phyloP scores from a whole-genome alignment of 495 filamentous ascomycete genomes.

The Physcia stellaris region DNA sequence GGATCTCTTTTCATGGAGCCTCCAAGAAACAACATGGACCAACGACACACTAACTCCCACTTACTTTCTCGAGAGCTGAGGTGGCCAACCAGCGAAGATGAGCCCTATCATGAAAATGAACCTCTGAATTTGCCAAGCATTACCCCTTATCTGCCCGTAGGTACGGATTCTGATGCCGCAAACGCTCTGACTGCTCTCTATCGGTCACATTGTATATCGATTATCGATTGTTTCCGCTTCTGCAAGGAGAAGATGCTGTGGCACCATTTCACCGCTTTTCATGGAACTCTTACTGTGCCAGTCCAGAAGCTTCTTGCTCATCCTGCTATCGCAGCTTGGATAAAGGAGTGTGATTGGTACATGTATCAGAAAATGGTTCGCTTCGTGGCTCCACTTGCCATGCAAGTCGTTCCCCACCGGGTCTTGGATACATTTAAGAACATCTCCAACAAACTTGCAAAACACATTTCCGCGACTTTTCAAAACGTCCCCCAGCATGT shows the following conservation, averaged over 20 bases:
- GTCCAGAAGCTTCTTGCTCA: slow-evolving; percentile 89
- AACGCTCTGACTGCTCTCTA: slow-evolving; percentile 75
- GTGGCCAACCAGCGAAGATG: slow-evolving; percentile 42
- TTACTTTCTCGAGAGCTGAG: slow-evolving; percentile 55
- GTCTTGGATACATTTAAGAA: slow-evolving; percentile 73
- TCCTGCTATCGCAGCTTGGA: slow-evolving; percentile 75
- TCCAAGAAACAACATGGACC: slow-evolving; percentile 6
- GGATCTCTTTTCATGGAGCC: slow-evolving; percentile 12
- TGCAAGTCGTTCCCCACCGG: slow-evolving; percentile 75
- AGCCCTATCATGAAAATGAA: slow-evolving; percentile 43
- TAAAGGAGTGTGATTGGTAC: slow-evolving; percentile 83
- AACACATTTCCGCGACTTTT: slow-evolving; percentile 67
- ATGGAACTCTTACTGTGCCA: slow-evolving; percentile 88
- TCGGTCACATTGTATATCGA: slow-evolving; percentile 82
- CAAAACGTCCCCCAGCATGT: slow-evolving; percentile 70
- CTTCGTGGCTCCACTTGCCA: slow-evolving; percentile 67
- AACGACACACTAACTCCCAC: slow-evolving; percentile 14
- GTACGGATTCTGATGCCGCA: slow-evolving; percentile 71
- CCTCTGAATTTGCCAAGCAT: slow-evolving; percentile 67
- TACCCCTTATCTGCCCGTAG: slow-evolving; percentile 54
- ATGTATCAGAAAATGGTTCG: slow-evolving; percentile 96
- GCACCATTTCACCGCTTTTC: slow-evolving; percentile 88
- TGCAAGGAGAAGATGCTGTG: slow-evolving; percentile 93
- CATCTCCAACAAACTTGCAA: slow-evolving; percentile 65
- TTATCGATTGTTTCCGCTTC: slow-evolving; percentile 87